phyloP scores from a whole-genome alignment of 306 rosid genomes.

The Cicer pinnatifidum region DNA sequence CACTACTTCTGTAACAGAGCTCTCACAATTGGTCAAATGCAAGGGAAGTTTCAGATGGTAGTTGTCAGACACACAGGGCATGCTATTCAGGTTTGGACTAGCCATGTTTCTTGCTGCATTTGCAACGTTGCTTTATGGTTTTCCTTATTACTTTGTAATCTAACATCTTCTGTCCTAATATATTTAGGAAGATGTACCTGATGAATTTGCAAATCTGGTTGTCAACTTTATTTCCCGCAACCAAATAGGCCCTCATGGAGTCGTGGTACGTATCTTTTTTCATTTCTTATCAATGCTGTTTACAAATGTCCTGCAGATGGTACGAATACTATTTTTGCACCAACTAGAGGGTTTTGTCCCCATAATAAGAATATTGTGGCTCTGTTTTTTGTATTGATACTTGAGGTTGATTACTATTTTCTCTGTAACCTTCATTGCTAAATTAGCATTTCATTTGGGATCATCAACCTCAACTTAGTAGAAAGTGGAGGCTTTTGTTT shows the following conservation, averaged over 20 bases:
- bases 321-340: slow-evolving; percentile 12
- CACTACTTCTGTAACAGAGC: slow-evolving; percentile 60
- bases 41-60: slow-evolving; percentile 97
- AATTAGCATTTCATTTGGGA: not conserved
- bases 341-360: slow-evolving; percentile 4
- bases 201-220: slow-evolving; percentile 75
- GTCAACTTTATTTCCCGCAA: slow-evolving; percentile 79
- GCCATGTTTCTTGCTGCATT: slow-evolving; percentile 25
- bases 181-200: slow-evolving; percentile 92
- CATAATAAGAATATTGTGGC: not conserved
- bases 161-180: slow-evolving; percentile 33
- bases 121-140: not conserved
- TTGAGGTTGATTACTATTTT: not conserved
- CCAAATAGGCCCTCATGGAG: slow-evolving; percentile 81
- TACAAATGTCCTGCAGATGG: slow-evolving; percentile 25
- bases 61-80: slow-evolving; percentile 91
- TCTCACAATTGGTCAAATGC: slow-evolving; percentile 99
- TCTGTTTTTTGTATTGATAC: not conserved
- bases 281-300: not conserved
- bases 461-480: not conserved
- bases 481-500: no score
- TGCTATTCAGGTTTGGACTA: slow-evolving; percentile 78
- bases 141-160: slow-evolving; percentile 29
- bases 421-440: not conserved
- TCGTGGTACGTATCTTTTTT: slow-evolving; percentile 73